phyloP scores from a whole-genome alignment of 306 rosid species.

The Dalbergia oliveri region DNA sequence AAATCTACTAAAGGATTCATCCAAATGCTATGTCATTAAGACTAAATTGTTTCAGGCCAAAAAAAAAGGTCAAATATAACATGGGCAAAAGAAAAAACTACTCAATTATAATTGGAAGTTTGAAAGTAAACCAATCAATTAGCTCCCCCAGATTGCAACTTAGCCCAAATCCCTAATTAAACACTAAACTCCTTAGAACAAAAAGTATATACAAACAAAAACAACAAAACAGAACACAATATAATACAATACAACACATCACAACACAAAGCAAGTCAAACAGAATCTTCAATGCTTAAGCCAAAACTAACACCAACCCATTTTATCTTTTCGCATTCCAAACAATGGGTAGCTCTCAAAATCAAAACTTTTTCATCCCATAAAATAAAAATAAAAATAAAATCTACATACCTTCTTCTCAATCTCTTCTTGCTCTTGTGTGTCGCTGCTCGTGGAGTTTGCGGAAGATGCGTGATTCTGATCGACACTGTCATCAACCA shows the following conservation, averaged over 20 bases:
- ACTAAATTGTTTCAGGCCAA: conserved; percentile 10
- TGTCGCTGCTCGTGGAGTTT: conserved; percentile 39
- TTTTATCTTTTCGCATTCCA: conserved; percentile 10
- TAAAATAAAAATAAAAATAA: neutral
- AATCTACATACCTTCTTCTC: conserved; percentile 34
- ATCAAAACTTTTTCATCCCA: neutral
- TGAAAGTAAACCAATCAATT: conserved; percentile 38
- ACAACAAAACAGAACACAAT: neutral
- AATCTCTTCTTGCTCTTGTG: conserved; percentile 48
- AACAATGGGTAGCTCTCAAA: conserved; percentile 45
- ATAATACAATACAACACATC: neutral
- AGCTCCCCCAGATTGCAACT: conserved; percentile 31
- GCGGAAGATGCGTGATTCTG: conserved; percentile 41
- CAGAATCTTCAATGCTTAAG: conserved; percentile 40
- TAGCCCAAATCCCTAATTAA: conserved; percentile 20
- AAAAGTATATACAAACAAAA: neutral
- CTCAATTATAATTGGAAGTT: conserved; percentile 1
- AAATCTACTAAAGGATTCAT: conserved; percentile 37
- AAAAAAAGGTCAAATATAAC: conserved; percentile 28
- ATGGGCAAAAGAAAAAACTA: neutral
- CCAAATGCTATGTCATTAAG: neutral
- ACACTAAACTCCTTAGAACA: conserved; percentile 7
- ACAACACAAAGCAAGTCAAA: conserved; percentile 16
- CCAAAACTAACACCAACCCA: conserved; percentile 43
- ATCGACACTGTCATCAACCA: conserved; percentile 34